Evolutionary conservation across 805 yeast species (phyloP).

Genomic region (Torulaspora gathmanii): DNA sequence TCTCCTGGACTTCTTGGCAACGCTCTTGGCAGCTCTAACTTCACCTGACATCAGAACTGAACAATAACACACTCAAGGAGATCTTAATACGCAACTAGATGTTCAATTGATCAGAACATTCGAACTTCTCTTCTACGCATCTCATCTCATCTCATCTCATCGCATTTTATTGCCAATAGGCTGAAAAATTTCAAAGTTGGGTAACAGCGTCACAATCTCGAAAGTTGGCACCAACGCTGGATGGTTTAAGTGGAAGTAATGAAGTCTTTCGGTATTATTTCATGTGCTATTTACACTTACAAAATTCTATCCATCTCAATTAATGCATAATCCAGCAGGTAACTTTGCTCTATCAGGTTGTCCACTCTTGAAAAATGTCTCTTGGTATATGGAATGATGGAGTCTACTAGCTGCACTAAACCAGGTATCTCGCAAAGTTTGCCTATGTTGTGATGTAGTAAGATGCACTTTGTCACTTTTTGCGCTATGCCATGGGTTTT

Average conservation of each 20-base stretch:
- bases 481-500: constrained; percentile 78
- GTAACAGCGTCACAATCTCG: constrained; percentile 2
- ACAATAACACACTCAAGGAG: not conserved
- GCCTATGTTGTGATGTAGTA: constrained; percentile 51
- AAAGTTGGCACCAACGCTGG: not conserved
- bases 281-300: constrained; percentile 6
- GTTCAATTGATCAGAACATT: too few species aligned
- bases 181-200: constrained; percentile 9
- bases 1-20: constrained; percentile 43
- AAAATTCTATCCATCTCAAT: constrained; percentile 60
- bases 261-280: not conserved
- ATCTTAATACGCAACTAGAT: not conserved
- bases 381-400: constrained; percentile 82
- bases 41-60: constrained; percentile 26
- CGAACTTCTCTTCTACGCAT: not conserved
- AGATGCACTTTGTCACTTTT: constrained; percentile 60
- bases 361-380: constrained; percentile 78
- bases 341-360: constrained; percentile 79
- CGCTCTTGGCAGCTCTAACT: constrained; percentile 16
- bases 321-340: constrained; percentile 75
- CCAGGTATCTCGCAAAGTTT: constrained; percentile 62
- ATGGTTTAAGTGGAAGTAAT: too few species aligned
- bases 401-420: constrained; percentile 60
- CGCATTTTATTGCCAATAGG: not conserved
- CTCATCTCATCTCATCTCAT: constrained; percentile 19